Evolutionary conservation across 2,329 filamentous ascomycete species (phyloP).

Genomic region (Alternaria burnsii): DNA sequence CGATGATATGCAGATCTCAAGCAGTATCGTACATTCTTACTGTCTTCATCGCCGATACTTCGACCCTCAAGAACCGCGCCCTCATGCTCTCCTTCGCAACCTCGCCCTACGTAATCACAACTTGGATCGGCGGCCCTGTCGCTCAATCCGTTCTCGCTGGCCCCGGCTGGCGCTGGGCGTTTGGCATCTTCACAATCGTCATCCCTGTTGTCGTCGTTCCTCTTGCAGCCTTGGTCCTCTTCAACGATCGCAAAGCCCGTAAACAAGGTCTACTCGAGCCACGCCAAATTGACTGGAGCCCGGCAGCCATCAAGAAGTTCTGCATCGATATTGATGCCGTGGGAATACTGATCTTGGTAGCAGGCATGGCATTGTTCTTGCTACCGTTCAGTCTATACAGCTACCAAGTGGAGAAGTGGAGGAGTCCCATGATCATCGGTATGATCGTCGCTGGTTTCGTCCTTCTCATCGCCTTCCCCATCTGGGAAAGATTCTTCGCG

Average conservation of each 20-base stretch:
- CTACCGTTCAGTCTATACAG: constrained; percentile 69
- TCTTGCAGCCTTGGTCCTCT: constrained; percentile 63
- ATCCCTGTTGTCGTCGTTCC: constrained; percentile 69
- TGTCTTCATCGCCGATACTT: constrained; percentile 73
- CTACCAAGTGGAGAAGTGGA: constrained; percentile 42
- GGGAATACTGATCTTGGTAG: constrained; percentile 39
- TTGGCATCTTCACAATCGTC: constrained; percentile 71
- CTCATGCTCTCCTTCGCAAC: constrained; percentile 68
- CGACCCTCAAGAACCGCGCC: constrained; percentile 68
- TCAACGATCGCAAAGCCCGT: constrained; percentile 51
- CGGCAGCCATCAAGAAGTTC: not conserved
- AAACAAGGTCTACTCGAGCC: not conserved
- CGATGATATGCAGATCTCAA: not conserved
- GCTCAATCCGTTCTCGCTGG: constrained; percentile 63
- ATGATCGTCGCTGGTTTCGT: constrained; percentile 48
- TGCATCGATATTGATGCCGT: not conserved
- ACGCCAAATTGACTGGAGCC: not conserved
- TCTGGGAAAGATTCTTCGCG: not conserved
- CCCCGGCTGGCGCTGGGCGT: constrained; percentile 71
- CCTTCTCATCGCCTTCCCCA: constrained; percentile 23
- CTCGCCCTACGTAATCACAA: constrained; percentile 71
- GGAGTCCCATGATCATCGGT: constrained; percentile 45
- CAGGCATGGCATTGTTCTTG: constrained; percentile 70
- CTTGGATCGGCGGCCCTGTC: constrained; percentile 68
- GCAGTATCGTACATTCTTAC: constrained; percentile 61